Conservation (phyloP, 106 monocot genomes). For the Dioscorea alata region DNA sequence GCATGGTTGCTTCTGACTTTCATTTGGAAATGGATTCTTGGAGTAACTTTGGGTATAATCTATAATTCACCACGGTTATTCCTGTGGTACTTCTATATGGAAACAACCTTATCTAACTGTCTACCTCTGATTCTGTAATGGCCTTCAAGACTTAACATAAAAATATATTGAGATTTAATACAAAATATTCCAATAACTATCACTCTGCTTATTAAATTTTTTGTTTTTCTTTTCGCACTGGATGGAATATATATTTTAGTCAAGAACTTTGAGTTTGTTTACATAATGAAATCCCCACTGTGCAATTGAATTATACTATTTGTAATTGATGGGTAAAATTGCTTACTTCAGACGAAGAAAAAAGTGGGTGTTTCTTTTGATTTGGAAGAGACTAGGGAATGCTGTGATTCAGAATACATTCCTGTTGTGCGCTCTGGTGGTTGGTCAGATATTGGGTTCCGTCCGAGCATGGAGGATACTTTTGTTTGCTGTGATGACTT, state of each 20-base stretch:
- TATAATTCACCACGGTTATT: too few species aligned
- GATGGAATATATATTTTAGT: not conserved
- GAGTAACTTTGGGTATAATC: too few species aligned
- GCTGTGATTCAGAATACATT: conserved; percentile 30
- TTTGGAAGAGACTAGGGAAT: conserved; percentile 23
- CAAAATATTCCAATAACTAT: not conserved
- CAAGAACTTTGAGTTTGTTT: not conserved
- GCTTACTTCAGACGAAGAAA: conserved; percentile 40
- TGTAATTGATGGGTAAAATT: not conserved
- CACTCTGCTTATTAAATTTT: not conserved
- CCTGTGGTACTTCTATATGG: too few species aligned
- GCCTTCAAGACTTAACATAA: not conserved
- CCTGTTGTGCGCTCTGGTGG: conserved; percentile 76
- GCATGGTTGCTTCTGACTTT: too few species aligned
- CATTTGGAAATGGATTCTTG: too few species aligned
- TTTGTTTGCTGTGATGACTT: conserved; percentile 75
- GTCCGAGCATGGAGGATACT: conserved; percentile 74
- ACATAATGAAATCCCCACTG: not conserved
- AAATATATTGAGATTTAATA: not conserved
- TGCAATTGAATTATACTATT: not conserved
- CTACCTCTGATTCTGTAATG: too few species aligned
- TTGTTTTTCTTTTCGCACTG: not conserved
- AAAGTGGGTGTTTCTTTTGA: conserved; percentile 26
- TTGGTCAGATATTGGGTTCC: conserved; percentile 77
- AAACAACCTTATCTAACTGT: too few species aligned